A percentile compares a stretch with the other conserved stretches of the same genome.
Evolutionary conservation across 352 stramenopile genomes (phyloP).

Genomic region (Globisporangium paddicum): DNA sequence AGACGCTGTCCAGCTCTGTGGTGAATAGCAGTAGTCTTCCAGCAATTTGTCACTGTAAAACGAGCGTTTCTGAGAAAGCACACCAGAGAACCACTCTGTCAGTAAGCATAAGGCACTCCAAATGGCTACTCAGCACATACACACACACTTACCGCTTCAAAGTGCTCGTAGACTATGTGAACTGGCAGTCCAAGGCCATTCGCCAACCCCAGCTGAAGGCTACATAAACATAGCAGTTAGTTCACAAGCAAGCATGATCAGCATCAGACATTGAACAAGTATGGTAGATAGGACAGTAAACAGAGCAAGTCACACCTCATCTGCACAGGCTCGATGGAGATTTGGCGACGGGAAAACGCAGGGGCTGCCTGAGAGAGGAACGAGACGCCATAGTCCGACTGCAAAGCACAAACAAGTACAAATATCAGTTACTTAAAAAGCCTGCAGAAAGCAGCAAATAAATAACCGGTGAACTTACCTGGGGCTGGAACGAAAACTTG

Average conservation of each 20-base stretch:
- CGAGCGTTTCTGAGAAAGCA: slow-evolving; percentile 53
- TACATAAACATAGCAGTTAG: slow-evolving; percentile 14
- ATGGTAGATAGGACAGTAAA: background rate
- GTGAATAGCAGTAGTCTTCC: slow-evolving; percentile 80
- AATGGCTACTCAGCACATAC: background rate
- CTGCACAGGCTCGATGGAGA: slow-evolving; percentile 72
- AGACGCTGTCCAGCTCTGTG: slow-evolving; percentile 80
- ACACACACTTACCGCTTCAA: slow-evolving; percentile 52
- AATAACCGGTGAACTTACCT: too few species aligned
- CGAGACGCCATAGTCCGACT: slow-evolving; percentile 81
- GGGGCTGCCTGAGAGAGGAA: slow-evolving; percentile 61
- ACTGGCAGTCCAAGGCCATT: slow-evolving; percentile 66
- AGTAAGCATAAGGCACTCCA: background rate
- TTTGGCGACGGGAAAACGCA: slow-evolving; percentile 45
- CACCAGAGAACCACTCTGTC: background rate
- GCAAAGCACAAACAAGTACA: background rate
- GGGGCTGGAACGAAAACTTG: slow-evolving; percentile 69
- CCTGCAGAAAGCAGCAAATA: too few species aligned
- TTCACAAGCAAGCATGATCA: background rate
- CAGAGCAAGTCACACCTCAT: slow-evolving; percentile 53
- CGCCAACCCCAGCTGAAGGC: slow-evolving; percentile 71
- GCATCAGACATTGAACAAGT: background rate
- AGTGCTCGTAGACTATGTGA: slow-evolving; percentile 66
- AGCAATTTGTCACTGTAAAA: slow-evolving; percentile 80
- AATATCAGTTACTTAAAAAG: too few species aligned